Evolutionary conservation across 2,329 filamentous ascomycete genomes (phyloP), one percentile per base, ranked within the genome.

Genomic region (Trichoderma harzianum): DNA sequence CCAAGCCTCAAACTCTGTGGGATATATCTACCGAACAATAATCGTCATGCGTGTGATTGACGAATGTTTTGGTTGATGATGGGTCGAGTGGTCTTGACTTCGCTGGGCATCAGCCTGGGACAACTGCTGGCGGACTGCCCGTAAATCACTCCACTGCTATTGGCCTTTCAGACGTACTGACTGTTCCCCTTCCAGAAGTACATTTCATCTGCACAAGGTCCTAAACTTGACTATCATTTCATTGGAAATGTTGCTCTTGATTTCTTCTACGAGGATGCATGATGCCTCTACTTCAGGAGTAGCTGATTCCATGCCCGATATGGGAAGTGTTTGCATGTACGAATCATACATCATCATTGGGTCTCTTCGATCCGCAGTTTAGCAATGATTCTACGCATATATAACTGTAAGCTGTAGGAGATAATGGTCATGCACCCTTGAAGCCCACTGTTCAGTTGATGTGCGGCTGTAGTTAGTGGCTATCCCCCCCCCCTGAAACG

Each of bases 121-220:
- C 57, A 60, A 34, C 57, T n/a, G 57, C 30, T 60, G 30, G 30
- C 57, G 18, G 30, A 60, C 28, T 60, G 55, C 55, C 55, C 11
- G 18, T 21, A 16, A 11, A 21, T 24, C n/a, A n/a, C n/a, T n/a
- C n/a, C n/a, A n/a, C n/a, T n/a, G n/a, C n/a, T n/a, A n/a, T n/a
- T n/a, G n/a, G n/a, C n/a, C 16, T n/a, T 43, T 43, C 21, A 24
- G 11, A 60, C 8, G 3, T 21, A 11, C 8, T 34, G 2, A 60
- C 57, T 21, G 14, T 7, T 21, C 57, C 4, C 18, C 28, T 32
- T 10, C 6, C 7, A 60, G 57, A 5, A 16, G 8, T 34, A 8
- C 30, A 8, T 1, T 34, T 34, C 3, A 21, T 14, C 28, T 14
- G 5, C 57, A 34, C n/a, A 34, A 14, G 14, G 3, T 11, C 16